Base-by-base conservation (phyloP, 169 alveolate species). In the Plasmodium gonderi region DNA sequence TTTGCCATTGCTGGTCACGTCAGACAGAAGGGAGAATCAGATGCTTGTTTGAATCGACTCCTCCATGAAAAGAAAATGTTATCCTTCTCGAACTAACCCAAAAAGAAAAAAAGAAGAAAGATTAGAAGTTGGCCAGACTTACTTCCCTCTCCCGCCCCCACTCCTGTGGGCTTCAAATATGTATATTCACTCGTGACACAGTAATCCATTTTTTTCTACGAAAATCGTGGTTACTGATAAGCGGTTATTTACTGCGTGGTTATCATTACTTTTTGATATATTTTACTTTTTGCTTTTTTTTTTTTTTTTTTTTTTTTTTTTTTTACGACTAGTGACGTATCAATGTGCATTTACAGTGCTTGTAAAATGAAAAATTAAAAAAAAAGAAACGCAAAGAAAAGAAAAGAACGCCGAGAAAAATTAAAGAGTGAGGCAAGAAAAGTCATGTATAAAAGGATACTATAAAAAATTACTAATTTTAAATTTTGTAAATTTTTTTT, bases 21-120 rank as follows among this genome's bases (percentile, higher is more conserved):
- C 93, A 96, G 99, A 94, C 95, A 94, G 76, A 95, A 98, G 82
- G 99, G 99, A 81, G 98, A 97, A 68, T 97, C 98, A 31, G 99
- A 98, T 93, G 98, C 97, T 79, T 96, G 98, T 80, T 96, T 98
- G 90, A 98, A 98, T 96, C 97, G 99, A 89, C 96, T 98, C 69
- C 96, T 98, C 94, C 91, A 96, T 80, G 98, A 98, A 83, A 95
- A 97, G 85, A 98, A 97, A 54, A 87, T 97, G 94, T 93, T 98
- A 81, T 78, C 98, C 91, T 97, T 96, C 95, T 75, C 95, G 67
- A 93, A 95, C 42, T 97, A 82, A 91, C n/a, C 33, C 54, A 79
- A 76, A 76, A 1, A 38, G n/a, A 47, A 40, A 44, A 76, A 7
- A 36, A 6, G 44, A 33, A 51, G 17, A 51, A 51, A 51, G 72